phyloP scores from a whole-genome alignment of 495 filamentous ascomycete genomes.

The Xylaria telfairii region DNA sequence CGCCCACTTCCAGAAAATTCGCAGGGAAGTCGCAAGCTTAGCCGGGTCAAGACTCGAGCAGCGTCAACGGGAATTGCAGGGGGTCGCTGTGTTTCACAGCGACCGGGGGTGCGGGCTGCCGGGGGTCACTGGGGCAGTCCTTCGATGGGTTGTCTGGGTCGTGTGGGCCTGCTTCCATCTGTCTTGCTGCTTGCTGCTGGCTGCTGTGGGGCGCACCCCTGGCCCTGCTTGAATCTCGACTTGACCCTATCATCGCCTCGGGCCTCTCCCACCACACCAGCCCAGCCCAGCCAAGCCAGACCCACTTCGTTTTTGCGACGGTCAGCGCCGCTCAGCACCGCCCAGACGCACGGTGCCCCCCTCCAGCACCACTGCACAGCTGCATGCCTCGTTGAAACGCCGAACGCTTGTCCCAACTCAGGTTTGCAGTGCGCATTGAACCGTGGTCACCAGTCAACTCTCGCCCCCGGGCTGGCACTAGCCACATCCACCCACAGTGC shows the following conservation, averaged over 20 bases:
- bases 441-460: slow-evolving; percentile 3
- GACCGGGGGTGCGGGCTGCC: slow-evolving; percentile 27
- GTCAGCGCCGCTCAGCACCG: neutral
- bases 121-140: slow-evolving; percentile 6
- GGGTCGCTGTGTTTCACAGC: slow-evolving; percentile 43
- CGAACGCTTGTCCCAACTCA: slow-evolving; percentile 10
- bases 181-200: neutral
- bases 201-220: slow-evolving; percentile 10
- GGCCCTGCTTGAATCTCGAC: neutral
- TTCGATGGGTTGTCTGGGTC: neutral
- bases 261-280: neutral
- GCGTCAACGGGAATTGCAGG: slow-evolving; percentile 40
- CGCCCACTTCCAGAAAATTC: slow-evolving; percentile 33
- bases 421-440: slow-evolving; percentile 18
- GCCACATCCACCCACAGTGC: slow-evolving; percentile 6
- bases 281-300: neutral
- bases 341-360: slow-evolving; percentile 11
- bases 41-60: slow-evolving; percentile 35
- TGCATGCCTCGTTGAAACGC: slow-evolving; percentile 17
- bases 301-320: slow-evolving; percentile 6
- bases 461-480: neutral
- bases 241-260: neutral
- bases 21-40: slow-evolving; percentile 34
- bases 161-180: too few relatives aligned
- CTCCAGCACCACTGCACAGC: neutral